Evolutionary conservation across 2,329 filamentous ascomycete genomes (phyloP), one percentile per base, ranked within the genome.

Genomic region (Cercospora zeina): DNA sequence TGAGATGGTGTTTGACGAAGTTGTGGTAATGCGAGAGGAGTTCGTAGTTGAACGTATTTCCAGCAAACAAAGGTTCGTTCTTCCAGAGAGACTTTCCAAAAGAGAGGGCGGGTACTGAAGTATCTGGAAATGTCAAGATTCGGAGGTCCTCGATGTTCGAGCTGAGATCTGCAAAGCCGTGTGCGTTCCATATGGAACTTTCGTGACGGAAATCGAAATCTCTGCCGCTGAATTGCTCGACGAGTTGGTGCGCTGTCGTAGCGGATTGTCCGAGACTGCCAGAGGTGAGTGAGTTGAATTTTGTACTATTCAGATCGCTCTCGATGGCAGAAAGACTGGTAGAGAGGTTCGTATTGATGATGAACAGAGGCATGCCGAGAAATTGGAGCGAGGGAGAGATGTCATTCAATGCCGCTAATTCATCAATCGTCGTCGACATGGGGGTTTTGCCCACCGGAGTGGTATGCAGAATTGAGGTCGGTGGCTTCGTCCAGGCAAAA

Each of bases 291-390:
- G 30, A 8, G 3, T 51, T 37, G 31, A 62, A 14, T 5, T 55
- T 24, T 27, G 42, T 16, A 14, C 10, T 19, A 4, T 60, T 24
- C 19, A 55, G 34, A n/a, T 36, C 21, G 19, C 50, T 36, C 4
- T 64, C 34, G 21, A 66, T 39, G 0, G 54, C 39, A 10, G 42
- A 31, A 14, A 61, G 56, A 8, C 57, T 8, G 5, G 45, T 16
- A 8, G 62, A 51, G 5, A 66, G 36, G 11, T 64, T 66, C 21
- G 49, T n/a, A 34, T 37, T 51, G 16, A 58, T 39, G n/a, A 51
- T 53, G 37, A 49, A 50, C 39, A 64, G 62, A 4, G 62, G 59
- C 21, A 64, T 45, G 11, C 57, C 57, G 24, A 66, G 16, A 19
- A 62, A 62, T 9, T 61, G 56, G 24, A 66, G 60, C 6, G 59